Evolutionary conservation across 2,329 filamentous ascomycete species (phyloP).

Genomic region (Penicillium sp.): DNA sequence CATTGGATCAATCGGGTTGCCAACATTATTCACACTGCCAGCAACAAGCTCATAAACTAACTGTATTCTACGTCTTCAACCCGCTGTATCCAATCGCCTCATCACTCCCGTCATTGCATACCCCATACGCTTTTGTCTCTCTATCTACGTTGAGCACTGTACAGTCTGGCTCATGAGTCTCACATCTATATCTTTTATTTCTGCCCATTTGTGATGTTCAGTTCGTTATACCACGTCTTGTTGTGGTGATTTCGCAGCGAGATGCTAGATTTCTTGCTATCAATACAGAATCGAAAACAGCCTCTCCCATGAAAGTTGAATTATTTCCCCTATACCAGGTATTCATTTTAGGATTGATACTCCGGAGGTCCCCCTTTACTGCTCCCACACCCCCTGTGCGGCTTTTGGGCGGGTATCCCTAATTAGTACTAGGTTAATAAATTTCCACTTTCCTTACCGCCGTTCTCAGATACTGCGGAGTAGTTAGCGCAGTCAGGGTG

Average conservation of each 20-base stretch:
- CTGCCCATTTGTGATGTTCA: constrained; percentile 14
- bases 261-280: not conserved
- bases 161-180: constrained; percentile 15
- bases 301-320: too few relatives aligned
- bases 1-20: constrained; percentile 68
- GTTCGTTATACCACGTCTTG: constrained; percentile 8
- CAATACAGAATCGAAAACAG: not conserved
- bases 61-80: constrained; percentile 9
- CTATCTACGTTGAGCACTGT: constrained; percentile 15
- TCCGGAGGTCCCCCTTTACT: too few relatives aligned
- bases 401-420: too few relatives aligned
- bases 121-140: constrained; percentile 3
- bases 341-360: too few relatives aligned
- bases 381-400: too few relatives aligned
- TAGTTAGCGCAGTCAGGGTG: too few relatives aligned
- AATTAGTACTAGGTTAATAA: too few relatives aligned
- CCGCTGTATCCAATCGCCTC: not conserved
- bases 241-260: constrained; percentile 2
- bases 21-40: constrained; percentile 60
- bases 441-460: too few relatives aligned
- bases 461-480: too few relatives aligned
- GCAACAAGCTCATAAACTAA: constrained; percentile 44
- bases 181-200: constrained; percentile 4
- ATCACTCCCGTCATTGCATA: constrained; percentile 7
- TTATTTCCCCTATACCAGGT: too few relatives aligned